Evolutionary conservation across 768 basidiomycete species (phyloP).

Genomic region (Leccinum pellstonianum): DNA sequence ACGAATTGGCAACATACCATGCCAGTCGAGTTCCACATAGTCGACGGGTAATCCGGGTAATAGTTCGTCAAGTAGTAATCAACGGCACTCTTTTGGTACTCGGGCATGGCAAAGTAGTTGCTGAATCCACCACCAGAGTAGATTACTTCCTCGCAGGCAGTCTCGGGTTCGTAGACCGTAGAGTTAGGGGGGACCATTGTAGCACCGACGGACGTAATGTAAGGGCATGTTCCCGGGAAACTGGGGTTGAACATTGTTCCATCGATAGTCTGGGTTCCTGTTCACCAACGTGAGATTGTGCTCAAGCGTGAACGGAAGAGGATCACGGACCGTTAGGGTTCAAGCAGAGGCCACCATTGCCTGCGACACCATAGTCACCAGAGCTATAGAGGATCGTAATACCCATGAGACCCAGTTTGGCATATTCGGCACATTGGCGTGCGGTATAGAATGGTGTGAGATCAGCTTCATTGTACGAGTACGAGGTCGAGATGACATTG

Average conservation of each 20-base stretch:
- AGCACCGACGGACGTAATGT: conserved; percentile 46
- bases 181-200: conserved; percentile 41
- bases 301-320: neutral
- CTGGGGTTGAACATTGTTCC: conserved; percentile 39
- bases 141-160: conserved; percentile 30
- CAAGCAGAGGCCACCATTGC: conserved; percentile 32
- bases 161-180: conserved; percentile 29
- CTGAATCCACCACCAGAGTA: conserved; percentile 37
- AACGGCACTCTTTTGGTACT: conserved; percentile 39
- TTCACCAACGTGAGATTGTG: neutral
- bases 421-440: conserved; percentile 47
- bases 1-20: conserved; percentile 14
- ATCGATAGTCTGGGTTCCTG: conserved; percentile 26
- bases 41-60: conserved; percentile 23
- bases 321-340: conserved; percentile 23
- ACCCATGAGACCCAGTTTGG: conserved; percentile 43
- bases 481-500: too few species aligned
- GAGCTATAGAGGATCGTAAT: conserved; percentile 43
- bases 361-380: conserved; percentile 47
- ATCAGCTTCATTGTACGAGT: too few species aligned
- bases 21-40: conserved; percentile 30
- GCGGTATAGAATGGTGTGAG: conserved; percentile 33
- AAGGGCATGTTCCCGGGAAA: conserved; percentile 48
- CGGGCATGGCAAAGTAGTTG: conserved; percentile 42
- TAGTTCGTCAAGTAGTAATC: conserved; percentile 33